Evolutionary conservation across 164 flowering plant species (phyloP).

Genomic region (Magnolia changhungtana): DNA sequence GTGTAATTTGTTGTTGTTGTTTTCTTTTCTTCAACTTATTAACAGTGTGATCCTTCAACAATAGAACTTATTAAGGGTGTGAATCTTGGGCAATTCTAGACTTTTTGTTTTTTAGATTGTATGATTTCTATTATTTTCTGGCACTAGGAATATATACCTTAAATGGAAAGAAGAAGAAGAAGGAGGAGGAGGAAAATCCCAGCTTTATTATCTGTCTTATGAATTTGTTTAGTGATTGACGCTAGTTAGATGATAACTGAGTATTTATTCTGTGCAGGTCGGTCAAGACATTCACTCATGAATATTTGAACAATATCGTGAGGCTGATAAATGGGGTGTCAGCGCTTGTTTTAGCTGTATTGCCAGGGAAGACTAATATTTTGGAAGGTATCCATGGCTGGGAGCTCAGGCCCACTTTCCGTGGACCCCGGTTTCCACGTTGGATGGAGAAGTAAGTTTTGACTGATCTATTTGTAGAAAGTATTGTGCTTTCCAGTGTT

Average conservation of each 20-base stretch:
- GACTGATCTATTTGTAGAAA: neutral
- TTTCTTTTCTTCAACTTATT: no score
- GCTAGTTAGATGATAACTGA: neutral
- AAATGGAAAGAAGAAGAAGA: neutral
- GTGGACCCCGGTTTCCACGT: conserved; percentile 88
- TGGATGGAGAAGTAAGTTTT: conserved; percentile 96
- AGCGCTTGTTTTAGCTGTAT: conserved; percentile 67
- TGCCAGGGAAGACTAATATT: conserved; percentile 81
- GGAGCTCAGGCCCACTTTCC: conserved; percentile 93
- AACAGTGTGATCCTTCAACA: neutral
- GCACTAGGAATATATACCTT: neutral
- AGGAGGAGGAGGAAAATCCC: no score
- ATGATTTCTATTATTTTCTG: neutral
- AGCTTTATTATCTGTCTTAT: neutral
- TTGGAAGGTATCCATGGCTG: conserved; percentile 96
- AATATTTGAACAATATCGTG: conserved; percentile 76
- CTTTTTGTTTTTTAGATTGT: neutral
- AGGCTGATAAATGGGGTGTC: conserved; percentile 92
- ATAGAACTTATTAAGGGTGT: neutral
- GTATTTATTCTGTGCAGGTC: conserved; percentile 52
- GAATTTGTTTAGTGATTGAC: neutral
- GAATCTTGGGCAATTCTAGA: neutral
- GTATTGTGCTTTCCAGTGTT: neutral
- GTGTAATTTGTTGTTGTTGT: no score
- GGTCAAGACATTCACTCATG: conserved; percentile 88